Evolutionary conservation across 1,284 basidiomycete species (phyloP).

Genomic region (Apiotrichum laibachii): DNA sequence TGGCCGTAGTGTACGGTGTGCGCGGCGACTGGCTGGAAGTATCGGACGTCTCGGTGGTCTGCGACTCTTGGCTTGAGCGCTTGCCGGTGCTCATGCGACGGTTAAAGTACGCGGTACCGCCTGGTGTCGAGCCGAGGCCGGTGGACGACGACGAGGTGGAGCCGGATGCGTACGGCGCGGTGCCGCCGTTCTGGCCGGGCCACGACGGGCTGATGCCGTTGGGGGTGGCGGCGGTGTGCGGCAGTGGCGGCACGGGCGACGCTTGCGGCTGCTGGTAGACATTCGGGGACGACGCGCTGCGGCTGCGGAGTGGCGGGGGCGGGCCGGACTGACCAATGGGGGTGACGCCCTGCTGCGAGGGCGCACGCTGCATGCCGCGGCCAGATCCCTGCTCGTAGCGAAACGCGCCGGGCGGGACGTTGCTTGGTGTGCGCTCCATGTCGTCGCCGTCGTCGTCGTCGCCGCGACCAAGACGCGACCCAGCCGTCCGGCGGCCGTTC

Average conservation of each 20-base stretch:
- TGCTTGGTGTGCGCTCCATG: constrained; percentile 1
- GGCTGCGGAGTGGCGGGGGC: constrained; percentile 47
- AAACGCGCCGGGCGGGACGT: constrained; percentile 14
- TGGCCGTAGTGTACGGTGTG: constrained; percentile 57
- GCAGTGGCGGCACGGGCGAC: constrained; percentile 25
- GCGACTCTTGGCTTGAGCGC: constrained; percentile 40
- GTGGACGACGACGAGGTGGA: constrained; percentile 33
- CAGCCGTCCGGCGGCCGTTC: constrained; percentile 6
- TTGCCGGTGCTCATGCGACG: constrained; percentile 38
- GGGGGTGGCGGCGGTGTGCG: constrained; percentile 9
- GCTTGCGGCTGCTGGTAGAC: constrained; percentile 48
- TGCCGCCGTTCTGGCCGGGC: constrained; percentile 11
- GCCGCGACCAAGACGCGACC: constrained; percentile 4
- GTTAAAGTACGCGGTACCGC: constrained; percentile 43
- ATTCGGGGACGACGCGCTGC: constrained; percentile 54
- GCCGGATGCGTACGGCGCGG: constrained; percentile 14
- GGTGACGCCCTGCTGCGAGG: constrained; percentile 29
- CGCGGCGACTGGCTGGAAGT: constrained; percentile 46
- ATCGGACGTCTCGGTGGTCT: constrained; percentile 50
- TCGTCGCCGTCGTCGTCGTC: constrained; percentile 11
- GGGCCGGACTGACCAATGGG: constrained; percentile 6
- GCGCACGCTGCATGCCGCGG: constrained; percentile 38
- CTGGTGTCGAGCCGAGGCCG: constrained; percentile 22
- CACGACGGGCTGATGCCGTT: constrained; percentile 9
- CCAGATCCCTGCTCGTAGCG: constrained; percentile 26